Base-by-base conservation (phyloP, 768 basidiomycete genomes). In the Pseudohyphozyma bogoriensis region DNA sequence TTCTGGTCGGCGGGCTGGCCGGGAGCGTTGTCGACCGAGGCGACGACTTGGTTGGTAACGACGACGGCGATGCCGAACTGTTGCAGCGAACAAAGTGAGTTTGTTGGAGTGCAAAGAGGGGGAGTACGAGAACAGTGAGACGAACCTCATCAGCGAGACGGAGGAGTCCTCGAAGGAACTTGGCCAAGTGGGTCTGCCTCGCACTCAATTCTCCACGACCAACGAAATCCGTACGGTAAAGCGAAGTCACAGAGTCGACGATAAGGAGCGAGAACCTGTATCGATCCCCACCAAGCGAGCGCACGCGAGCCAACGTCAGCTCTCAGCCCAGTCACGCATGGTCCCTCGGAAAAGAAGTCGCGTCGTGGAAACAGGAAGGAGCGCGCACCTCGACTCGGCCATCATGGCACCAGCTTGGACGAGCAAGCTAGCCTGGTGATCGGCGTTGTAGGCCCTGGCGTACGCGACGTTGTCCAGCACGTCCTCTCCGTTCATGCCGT, bases 21-120 rank as follows among this genome's bases (percentile, higher is more conserved):
- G 0, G 63, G 63, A 4, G 86, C 82, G 32, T 89, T 90, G 72
- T 99, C 95, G 3, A 95, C 93, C 59, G 84, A 92, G n/a, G 95
- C 96, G 82, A 99, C 95, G 67, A 99, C 95, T 74, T 99, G 95
- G 73, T 99, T 99, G 6, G 89, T 88, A 44, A 96, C 85, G 15
- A 99, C 91, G 28, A 97, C 93, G 5, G 95, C 95, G 51, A 97
- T 88, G 32, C 95, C 95, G 70, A 89, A 99, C 93, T 97, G 63
- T 22, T 68, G n/a, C n/a, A n/a, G 47, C 36, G 37, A 45, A 45
- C 42, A 29, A 42, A 51, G 55, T 44, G 55, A 66, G 62, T 36
- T 33, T 10, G 55, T n/a, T 24, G 18, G 40, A n/a, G 5, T n/a
- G 26, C 47, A 57, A n/a, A n/a, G 35, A 8, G 18, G 37, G 18